Base-by-base conservation (phyloP, 2,329 filamentous ascomycete species). In the Claviceps monticola region DNA sequence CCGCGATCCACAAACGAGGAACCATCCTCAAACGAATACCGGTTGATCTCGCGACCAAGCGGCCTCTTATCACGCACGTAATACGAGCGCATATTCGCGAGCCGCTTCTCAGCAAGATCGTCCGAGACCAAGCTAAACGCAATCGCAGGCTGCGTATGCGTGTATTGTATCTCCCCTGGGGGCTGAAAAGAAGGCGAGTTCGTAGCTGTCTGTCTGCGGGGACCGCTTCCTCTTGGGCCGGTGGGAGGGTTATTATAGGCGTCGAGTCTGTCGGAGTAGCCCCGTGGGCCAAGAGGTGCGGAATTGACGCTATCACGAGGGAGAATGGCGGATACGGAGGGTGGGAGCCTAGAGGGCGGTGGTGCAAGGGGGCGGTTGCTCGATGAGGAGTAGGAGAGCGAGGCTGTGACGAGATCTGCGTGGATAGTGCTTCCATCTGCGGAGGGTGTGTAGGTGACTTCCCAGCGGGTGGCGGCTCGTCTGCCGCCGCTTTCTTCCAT, bases 21-120 rank as follows among this genome's bases (percentile, higher is more conserved):
- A 1, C 73, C 74, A 52, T 82, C 71, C 63, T 88, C 84, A 58
- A 89, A 89, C 0, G 82, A 84, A 63, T 87, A 88, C 36, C 85
- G 74, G 62, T 86, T 81, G 66, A 79, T 79, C 50, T 73, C 67
- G 55, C 71, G 64, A 55, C 72, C 73, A 39, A 73, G 59, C 44
- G 72, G 67, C 13, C 71, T 66, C 19, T 64, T 60, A 45, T 73
- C 67, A 36, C 60, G 63, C 7, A 70, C 70, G 64, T 76, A 77
- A 56, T 71, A 71, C 17, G 68, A 66, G 14, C 64, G 68, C 62
- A 81, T 73, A 54, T 70, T 71, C 26, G 83, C 79, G 4, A 89
- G 68, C 13, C 91, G 80, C 46, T 75, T 74, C 16, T 78, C 73
- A 1, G 78, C 84, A 5, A 89, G 68, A 0, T 82, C 76, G 5